Percentiles rank a stretch among this genome's conserved stretches.
phyloP scores from a whole-genome alignment of 371 early-diverging fungal species.

The Funneliformis caledonium region DNA sequence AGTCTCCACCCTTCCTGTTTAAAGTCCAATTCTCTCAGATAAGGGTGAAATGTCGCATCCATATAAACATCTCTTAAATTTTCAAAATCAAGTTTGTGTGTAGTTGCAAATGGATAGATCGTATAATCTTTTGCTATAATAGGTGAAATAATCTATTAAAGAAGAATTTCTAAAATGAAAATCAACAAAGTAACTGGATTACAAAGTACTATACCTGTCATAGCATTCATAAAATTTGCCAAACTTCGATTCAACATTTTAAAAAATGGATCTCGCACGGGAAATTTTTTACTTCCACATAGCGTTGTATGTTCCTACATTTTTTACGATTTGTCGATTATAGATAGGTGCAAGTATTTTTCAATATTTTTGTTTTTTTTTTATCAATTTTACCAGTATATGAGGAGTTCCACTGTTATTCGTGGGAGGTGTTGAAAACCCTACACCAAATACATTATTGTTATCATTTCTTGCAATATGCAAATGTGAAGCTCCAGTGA shows the following conservation, averaged over 20 bases:
- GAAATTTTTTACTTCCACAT: constrained; percentile 87
- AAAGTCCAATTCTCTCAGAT: constrained; percentile 80
- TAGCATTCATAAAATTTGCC: constrained; percentile 97
- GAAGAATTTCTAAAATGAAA: background rate
- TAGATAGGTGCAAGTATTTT: constrained; percentile 33
- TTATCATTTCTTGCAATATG: constrained; percentile 86
- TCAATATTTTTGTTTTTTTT: background rate
- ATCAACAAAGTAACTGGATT: no score
- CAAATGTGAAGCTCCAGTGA: constrained; percentile 86
- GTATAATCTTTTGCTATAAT: constrained; percentile 81
- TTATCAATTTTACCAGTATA: constrained; percentile 64
- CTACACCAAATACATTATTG: constrained; percentile 92
- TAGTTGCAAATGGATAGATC: constrained; percentile 93
- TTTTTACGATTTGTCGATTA: background rate
- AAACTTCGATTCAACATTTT: constrained; percentile 96
- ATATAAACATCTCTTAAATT: constrained; percentile 92
- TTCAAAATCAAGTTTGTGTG: constrained; percentile 83
- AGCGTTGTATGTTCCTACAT: constrained; percentile 88
- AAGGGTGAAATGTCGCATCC: constrained; percentile 90
- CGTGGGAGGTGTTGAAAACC: constrained; percentile 84
- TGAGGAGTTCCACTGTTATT: constrained; percentile 93
- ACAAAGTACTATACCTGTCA: constrained; percentile 66
- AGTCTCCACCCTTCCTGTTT: constrained; percentile 96
- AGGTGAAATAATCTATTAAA: background rate
- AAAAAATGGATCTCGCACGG: constrained; percentile 96